Conservation (phyloP, 148 eudicot genomes). For the Rhododendron mucronatum region DNA sequence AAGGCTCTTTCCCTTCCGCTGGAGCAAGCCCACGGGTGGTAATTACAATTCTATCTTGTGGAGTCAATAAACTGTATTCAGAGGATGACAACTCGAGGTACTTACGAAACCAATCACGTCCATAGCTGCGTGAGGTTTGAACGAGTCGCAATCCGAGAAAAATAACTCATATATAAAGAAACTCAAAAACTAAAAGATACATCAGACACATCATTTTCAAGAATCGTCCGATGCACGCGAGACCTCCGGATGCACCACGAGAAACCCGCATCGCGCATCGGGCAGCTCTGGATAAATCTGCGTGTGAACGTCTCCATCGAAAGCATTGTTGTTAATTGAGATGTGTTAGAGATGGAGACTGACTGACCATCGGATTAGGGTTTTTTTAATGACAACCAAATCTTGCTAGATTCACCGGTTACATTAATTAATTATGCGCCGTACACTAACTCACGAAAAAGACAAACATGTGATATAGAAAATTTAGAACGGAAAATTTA, state of each 20-base stretch:
- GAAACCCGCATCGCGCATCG: not conserved
- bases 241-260: not conserved
- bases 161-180: not conserved
- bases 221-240: not conserved
- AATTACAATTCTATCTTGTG: not conserved
- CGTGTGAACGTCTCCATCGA: not conserved
- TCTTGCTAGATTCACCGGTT: conserved; percentile 15
- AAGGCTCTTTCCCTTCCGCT: too few relatives aligned
- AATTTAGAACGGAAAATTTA: not conserved
- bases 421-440: not conserved
- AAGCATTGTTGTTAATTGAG: not conserved
- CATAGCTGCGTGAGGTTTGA: not conserved
- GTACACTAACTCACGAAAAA: conserved; percentile 2
- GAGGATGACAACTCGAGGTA: not conserved
- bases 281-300: not conserved
- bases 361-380: not conserved
- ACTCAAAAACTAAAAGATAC: not conserved
- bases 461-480: not conserved
- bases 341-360: not conserved
- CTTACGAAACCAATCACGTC: not conserved
- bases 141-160: not conserved
- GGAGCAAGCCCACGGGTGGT: too few relatives aligned
- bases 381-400: not conserved
- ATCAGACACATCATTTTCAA: not conserved
- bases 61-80: not conserved